Evolutionary conservation across 495 filamentous ascomycete species (phyloP).

Genomic region (Penicillium argentinense): DNA sequence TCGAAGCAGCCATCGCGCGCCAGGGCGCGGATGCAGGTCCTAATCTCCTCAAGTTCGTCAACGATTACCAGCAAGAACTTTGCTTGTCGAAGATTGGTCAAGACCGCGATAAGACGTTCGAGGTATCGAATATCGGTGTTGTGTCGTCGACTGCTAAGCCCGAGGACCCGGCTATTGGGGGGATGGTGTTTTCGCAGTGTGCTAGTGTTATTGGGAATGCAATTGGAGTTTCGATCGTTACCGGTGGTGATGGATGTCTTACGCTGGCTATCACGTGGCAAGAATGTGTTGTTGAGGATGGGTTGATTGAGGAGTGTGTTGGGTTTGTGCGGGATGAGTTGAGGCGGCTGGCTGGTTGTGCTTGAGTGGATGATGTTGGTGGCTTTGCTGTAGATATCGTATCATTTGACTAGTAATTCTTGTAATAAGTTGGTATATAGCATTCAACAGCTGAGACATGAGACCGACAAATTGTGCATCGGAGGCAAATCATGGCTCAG

Average conservation of each 20-base stretch:
- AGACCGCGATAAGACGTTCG: constrained; percentile 33
- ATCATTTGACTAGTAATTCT: too few species aligned
- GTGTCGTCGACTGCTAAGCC: constrained; percentile 21
- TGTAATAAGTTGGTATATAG: too few species aligned
- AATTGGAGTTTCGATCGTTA: constrained; percentile 36
- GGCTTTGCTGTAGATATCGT: too few species aligned
- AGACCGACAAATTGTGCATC: too few species aligned
- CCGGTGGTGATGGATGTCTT: constrained; percentile 41
- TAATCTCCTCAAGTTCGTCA: constrained; percentile 40
- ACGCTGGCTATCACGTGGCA: constrained; percentile 40
- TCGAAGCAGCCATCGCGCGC: constrained; percentile 27
- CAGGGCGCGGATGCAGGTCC: constrained; percentile 34
- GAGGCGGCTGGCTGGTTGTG: constrained; percentile 1
- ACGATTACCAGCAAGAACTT: constrained; percentile 30
- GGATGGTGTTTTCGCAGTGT: constrained; percentile 48
- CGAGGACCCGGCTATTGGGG: constrained; percentile 26
- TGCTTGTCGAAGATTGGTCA: constrained; percentile 35
- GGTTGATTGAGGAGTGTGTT: constrained; percentile 23
- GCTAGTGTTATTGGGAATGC: constrained; percentile 40
- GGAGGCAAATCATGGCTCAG: too few species aligned
- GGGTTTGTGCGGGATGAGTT: constrained; percentile 22
- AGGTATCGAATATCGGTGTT: constrained; percentile 48
- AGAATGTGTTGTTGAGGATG: constrained; percentile 33
- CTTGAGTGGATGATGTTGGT: too few species aligned
- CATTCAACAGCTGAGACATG: too few species aligned